Evolutionary conservation across 2,329 filamentous ascomycete genomes (phyloP).

Genomic region (Orbilia javanica): DNA sequence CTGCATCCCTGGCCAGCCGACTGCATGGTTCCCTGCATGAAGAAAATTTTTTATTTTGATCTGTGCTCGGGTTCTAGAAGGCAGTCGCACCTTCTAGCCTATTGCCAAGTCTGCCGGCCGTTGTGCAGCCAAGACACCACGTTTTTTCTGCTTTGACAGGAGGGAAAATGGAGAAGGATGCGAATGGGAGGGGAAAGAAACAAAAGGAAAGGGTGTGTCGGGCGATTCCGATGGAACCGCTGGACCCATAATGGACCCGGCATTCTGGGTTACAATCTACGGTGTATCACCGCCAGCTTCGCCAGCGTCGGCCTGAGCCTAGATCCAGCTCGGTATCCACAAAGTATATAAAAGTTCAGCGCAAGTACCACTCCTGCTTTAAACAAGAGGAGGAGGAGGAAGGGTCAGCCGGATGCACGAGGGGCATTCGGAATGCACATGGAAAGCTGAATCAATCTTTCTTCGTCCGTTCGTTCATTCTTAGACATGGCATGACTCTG

Average conservation of each 20-base stretch:
- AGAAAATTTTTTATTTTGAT: conserved; percentile 68
- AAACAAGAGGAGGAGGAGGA: neutral
- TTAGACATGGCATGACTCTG: conserved; percentile 16
- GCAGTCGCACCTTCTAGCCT: conserved; percentile 38
- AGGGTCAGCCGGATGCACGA: neutral
- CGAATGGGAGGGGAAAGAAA: neutral
- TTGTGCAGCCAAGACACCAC: conserved; percentile 40
- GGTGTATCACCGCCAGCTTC: neutral
- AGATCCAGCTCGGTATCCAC: neutral
- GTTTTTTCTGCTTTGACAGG: conserved; percentile 17
- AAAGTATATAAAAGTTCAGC: conserved; percentile 4
- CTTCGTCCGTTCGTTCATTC: neutral
- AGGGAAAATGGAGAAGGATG: neutral
- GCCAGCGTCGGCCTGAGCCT: conserved; percentile 14
- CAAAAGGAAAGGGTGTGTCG: neutral
- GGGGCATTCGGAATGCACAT: neutral
- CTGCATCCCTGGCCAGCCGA: conserved; percentile 22
- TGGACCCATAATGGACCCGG: conserved; percentile 18
- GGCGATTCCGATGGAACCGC: conserved; percentile 12
- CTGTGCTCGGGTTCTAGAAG: conserved; percentile 50
- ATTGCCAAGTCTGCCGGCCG: conserved; percentile 30
- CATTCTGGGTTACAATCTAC: neutral
- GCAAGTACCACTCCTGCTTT: neutral
- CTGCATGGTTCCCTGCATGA: conserved; percentile 25
- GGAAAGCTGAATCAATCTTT: neutral